Conservation (phyloP, 106 monocot genomes). For the Dioscorea zingiberensis region DNA sequence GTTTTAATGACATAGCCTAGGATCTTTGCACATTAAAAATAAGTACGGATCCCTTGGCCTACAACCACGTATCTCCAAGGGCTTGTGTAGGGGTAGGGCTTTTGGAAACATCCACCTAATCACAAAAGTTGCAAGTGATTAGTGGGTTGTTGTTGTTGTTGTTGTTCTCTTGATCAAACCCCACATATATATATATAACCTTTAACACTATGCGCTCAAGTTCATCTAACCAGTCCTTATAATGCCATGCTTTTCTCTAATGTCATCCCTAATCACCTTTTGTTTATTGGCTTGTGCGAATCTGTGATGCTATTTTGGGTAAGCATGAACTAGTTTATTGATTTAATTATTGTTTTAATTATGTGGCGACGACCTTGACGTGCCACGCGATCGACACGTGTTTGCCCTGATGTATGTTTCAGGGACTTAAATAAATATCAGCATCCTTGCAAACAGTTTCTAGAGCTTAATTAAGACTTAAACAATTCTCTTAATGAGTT, state of each 20-base stretch:
- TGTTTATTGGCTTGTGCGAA: constrained; percentile 10
- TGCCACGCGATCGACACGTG: neutral
- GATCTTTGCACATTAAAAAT: constrained; percentile 6
- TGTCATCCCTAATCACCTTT: neutral
- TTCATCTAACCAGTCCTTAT: too few species aligned
- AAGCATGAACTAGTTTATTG: neutral
- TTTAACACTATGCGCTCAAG: too few species aligned
- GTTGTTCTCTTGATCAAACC: constrained; percentile 6
- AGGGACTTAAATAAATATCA: neutral
- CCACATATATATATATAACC: too few species aligned
- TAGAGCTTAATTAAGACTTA: neutral
- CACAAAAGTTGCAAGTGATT: neutral
- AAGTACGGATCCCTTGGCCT: neutral
- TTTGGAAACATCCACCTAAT: constrained; percentile 1
- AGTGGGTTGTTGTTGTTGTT: neutral
- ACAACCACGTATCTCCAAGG: neutral
- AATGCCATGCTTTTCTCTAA: too few species aligned
- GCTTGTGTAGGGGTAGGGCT: neutral
- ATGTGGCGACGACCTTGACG: constrained; percentile 7
- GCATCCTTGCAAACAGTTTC: neutral
- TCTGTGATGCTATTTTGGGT: constrained; percentile 3
- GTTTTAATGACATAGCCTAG: neutral
- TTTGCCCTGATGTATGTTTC: neutral
- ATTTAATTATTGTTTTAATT: neutral
- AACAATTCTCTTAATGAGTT: neutral